phyloP scores from a whole-genome alignment of 2,329 filamentous ascomycete species.

The Botrytis elliptica region DNA sequence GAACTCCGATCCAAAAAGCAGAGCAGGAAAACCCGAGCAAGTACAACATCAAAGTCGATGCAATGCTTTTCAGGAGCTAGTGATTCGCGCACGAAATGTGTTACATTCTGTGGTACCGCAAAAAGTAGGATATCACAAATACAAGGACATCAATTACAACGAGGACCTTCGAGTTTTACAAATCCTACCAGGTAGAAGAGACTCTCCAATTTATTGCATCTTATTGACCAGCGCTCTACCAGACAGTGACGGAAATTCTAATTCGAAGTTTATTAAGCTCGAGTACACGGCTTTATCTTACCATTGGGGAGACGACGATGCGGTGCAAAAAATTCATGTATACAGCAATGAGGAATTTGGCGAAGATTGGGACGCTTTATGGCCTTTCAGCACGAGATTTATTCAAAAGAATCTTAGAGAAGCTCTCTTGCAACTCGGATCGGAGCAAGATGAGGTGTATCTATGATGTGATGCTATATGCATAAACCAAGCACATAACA shows the following conservation, averaged over 20 bases:
- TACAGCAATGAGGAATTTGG: background rate
- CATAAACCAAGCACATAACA: slow-evolving; percentile 25
- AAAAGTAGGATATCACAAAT: background rate
- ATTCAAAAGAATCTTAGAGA: slow-evolving; percentile 23
- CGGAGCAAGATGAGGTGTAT: background rate
- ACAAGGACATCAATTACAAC: slow-evolving; percentile 18
- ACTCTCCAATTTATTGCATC: slow-evolving; percentile 18
- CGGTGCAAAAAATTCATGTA: background rate
- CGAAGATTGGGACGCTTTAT: background rate
- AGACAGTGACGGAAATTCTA: background rate
- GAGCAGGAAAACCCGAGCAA: background rate
- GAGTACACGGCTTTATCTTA: slow-evolving; percentile 11
- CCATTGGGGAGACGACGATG: background rate
- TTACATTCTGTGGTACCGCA: background rate
- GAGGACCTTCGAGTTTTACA: slow-evolving; percentile 27
- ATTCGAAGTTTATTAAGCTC: background rate
- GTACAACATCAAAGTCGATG: background rate
- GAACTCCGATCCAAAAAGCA: background rate
- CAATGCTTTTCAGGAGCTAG: background rate
- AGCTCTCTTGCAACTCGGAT: slow-evolving; percentile 20
- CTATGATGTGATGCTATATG: slow-evolving; percentile 28
- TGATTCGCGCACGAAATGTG: background rate
- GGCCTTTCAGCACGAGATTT: slow-evolving; percentile 1
- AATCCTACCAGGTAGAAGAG: slow-evolving; percentile 12
- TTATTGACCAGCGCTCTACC: slow-evolving; percentile 20